Base-by-base conservation (phyloP, 768 basidiomycete species). In the Lenzites betulinus region DNA sequence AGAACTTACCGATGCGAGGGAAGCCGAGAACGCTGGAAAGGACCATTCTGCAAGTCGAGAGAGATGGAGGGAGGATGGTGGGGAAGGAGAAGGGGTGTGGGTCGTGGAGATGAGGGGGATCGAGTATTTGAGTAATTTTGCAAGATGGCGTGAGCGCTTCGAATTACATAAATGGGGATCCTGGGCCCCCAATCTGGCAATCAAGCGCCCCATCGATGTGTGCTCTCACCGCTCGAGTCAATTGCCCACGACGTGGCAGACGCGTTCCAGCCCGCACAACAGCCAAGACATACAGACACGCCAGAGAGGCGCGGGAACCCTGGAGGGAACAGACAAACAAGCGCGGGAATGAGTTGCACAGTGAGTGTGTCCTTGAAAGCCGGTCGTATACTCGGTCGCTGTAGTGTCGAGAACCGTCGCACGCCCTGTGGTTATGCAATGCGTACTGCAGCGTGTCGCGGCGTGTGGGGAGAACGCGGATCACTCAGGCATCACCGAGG, bases 1-100 rank as follows among this genome's bases (percentile, higher is more conserved):
- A 39, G 35, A 15, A 71, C 72, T 62, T 62, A 78, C 83, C 83
- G 75, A 84, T 82, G 67, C 83, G 79, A 66, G 83, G 83, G 79
- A 80, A 83, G 55, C 83, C 83, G 64, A 84, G 78, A 63, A 83
- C 81, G 69, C 81, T 81, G 62, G 81, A 82, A 39, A 75, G 68
- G 67, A 81, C 80, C 79, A 80, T 74, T 55, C 35, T 66, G 56
- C 74, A 54, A 46, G 56, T 69, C 11, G 15, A 20, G 20, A 16
- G 25, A 28, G 30, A 28, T n/a, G 46, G 59, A 60, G 38, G 41
- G 53, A 51, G 54, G 62, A 69, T 64, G 62, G 49, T 59, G 59
- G 63, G 58, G 54, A 53, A 62, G 63, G 54, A 58, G 60, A 64
- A 63, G 60, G 54, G 58, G 60, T 59, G 59, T 58, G 60, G 61